A percentile compares a stretch with the other conserved stretches of the same genome.
phyloP scores from a whole-genome alignment of 2,329 filamentous ascomycete genomes.

The Coniosporium tulheliwenetii region DNA sequence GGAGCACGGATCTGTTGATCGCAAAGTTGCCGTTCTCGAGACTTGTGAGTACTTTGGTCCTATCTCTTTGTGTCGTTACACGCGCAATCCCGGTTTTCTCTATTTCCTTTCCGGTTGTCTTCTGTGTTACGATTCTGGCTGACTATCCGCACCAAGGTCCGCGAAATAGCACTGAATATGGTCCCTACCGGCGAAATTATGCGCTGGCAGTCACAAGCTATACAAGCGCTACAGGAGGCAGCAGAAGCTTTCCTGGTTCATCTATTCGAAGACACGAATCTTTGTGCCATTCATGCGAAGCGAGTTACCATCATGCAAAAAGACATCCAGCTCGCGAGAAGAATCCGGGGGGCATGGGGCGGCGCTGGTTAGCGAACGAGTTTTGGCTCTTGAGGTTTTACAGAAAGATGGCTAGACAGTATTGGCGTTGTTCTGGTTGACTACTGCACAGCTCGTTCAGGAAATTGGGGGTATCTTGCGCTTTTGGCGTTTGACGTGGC shows the following conservation, averaged over 20 bases:
- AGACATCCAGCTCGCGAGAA: constrained; percentile 91
- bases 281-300: constrained; percentile 98
- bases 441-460: too few species aligned
- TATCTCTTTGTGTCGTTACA: too few species aligned
- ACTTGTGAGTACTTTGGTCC: constrained; percentile 37
- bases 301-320: constrained; percentile 97
- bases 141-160: constrained; percentile 29
- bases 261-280: constrained; percentile 95
- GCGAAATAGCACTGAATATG: constrained; percentile 93
- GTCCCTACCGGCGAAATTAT: constrained; percentile 50
- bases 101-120: background rate
- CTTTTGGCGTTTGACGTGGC: too few species aligned
- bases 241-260: constrained; percentile 98
- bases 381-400: too few species aligned
- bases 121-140: background rate
- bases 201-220: constrained; percentile 96
- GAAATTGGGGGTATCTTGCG: too few species aligned
- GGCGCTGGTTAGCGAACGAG: constrained; percentile 10
- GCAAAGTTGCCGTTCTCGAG: constrained; percentile 97
- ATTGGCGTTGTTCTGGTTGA: too few species aligned
- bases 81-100: background rate
- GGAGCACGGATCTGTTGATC: constrained; percentile 89
- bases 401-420: too few species aligned
- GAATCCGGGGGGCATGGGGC: constrained; percentile 64
- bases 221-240: constrained; percentile 93